These are phyloP conservation scores for Collybiopsis confluens DNA, from an alignment of 768 basidiomycete genomes.

Conservation along the genomic window DNA sequence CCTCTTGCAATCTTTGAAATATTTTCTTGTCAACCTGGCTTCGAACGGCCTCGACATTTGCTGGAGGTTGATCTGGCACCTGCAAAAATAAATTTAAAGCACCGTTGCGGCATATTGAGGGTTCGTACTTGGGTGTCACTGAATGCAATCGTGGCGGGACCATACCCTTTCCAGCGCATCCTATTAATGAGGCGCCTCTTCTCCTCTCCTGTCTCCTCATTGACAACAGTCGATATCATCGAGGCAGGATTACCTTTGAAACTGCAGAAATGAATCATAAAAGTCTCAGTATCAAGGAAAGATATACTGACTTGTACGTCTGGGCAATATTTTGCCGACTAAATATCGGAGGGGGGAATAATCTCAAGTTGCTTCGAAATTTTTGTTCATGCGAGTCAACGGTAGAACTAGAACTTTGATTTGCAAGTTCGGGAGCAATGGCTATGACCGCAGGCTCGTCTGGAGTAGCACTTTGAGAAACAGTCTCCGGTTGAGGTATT, in stretches of 20 bases:
- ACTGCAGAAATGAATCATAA: constrained; percentile 30
- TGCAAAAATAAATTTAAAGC: neutral
- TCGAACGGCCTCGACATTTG: constrained; percentile 57
- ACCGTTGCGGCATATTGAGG: neutral
- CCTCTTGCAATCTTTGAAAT: constrained; percentile 51
- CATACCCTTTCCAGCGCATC: constrained; percentile 83
- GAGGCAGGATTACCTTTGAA: constrained; percentile 79
- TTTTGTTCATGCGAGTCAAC: constrained; percentile 4
- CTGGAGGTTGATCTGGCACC: constrained; percentile 62
- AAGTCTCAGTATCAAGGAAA: neutral
- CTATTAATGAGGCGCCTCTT: constrained; percentile 80
- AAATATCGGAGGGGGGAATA: constrained; percentile 89
- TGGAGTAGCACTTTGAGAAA: constrained; percentile 14
- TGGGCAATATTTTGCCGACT: constrained; percentile 77
- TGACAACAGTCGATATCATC: constrained; percentile 57
- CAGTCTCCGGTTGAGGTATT: constrained; percentile 21
- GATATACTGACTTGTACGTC: constrained; percentile 62
- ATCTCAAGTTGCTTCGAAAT: constrained; percentile 53
- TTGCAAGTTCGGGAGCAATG: constrained; percentile 47
- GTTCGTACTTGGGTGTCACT: constrained; percentile 51
- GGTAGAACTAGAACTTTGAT: constrained; percentile 11
- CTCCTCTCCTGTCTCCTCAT: constrained; percentile 78
- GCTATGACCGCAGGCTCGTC: constrained; percentile 27
- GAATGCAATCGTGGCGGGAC: constrained; percentile 68
- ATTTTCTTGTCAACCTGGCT: constrained; percentile 51